phyloP scores from a whole-genome alignment of 257 asterid species.

The Solanum microdontum region DNA sequence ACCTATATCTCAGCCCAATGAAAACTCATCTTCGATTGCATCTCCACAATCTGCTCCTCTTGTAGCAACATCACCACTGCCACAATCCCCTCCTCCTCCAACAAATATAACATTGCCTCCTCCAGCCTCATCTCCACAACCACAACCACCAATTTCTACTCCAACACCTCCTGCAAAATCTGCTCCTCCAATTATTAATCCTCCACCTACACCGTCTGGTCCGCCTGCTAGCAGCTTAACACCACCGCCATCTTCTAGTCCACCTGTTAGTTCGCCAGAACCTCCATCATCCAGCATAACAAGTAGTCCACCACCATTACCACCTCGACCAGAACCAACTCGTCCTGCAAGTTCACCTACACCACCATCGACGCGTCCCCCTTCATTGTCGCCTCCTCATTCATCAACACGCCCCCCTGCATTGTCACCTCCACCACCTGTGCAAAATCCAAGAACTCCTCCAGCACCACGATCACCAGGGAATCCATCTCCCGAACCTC shows the following conservation, averaged over 20 bases:
- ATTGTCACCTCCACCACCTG: constrained; percentile 17
- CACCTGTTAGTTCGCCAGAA: constrained; percentile 1
- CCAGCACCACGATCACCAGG: constrained; percentile 3
- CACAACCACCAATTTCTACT: constrained; percentile 5
- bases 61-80: constrained; percentile 4
- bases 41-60: constrained; percentile 4
- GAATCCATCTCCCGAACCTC: constrained; percentile 13
- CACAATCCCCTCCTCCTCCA: background rate
- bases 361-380: constrained; percentile 5
- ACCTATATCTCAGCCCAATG: background rate
- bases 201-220: constrained; percentile 1
- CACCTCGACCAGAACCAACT: constrained; percentile 11
- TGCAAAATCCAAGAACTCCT: background rate
- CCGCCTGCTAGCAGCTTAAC: constrained; percentile 3
- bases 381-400: background rate
- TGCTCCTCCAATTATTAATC: constrained; percentile 1
- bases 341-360: background rate
- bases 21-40: background rate
- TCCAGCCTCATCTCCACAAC: background rate
- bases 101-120: background rate
- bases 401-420: background rate
- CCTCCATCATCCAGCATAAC: background rate
- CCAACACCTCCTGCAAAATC: constrained; percentile 8
- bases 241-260: constrained; percentile 2
- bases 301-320: constrained; percentile 1